Evolutionary conservation across 1,139 yeast genomes (phyloP).

Genomic region (Martiniozyma asiatica): DNA sequence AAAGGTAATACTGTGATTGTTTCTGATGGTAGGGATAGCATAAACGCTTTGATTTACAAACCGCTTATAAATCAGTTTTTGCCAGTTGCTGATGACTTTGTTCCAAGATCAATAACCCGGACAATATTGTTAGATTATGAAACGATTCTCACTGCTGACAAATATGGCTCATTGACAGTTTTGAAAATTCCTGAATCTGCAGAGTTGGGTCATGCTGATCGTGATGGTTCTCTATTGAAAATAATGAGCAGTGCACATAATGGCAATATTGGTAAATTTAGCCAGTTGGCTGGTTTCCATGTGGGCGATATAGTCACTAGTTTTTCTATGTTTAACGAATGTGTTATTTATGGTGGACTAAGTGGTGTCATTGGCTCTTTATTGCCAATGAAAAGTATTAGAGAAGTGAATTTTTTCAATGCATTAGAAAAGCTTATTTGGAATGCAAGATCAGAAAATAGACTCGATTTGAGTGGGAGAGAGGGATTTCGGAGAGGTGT

Average conservation of each 20-base stretch:
- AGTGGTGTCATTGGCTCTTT: constrained; percentile 74
- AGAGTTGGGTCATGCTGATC: constrained; percentile 37
- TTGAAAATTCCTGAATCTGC: constrained; percentile 44
- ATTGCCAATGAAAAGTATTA: constrained; percentile 50
- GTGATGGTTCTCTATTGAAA: constrained; percentile 28
- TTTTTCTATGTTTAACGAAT: constrained; percentile 41
- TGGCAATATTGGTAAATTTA: constrained; percentile 44
- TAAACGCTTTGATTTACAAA: constrained; percentile 46
- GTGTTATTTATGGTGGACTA: constrained; percentile 56
- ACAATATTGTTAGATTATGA: constrained; percentile 53
- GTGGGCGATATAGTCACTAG: constrained; percentile 62
- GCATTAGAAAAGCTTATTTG: constrained; percentile 43
- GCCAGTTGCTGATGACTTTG: constrained; percentile 58
- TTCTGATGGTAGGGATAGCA: constrained; percentile 59
- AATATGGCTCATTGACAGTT: constrained; percentile 70
- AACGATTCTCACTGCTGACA: constrained; percentile 80
- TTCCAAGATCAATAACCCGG: constrained; percentile 56
- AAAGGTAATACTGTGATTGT: constrained; percentile 51
- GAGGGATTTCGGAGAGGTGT: constrained; percentile 65
- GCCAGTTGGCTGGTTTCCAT: constrained; percentile 47
- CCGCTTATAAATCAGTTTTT: constrained; percentile 38
- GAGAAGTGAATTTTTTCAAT: constrained; percentile 50
- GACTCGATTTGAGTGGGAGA: constrained; percentile 39
- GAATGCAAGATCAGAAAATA: constrained; percentile 19
- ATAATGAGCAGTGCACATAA: constrained; percentile 30